Evolutionary conservation across 139 green algal species (phyloP).

Genomic region (Edaphochlamys debaryana): DNA sequence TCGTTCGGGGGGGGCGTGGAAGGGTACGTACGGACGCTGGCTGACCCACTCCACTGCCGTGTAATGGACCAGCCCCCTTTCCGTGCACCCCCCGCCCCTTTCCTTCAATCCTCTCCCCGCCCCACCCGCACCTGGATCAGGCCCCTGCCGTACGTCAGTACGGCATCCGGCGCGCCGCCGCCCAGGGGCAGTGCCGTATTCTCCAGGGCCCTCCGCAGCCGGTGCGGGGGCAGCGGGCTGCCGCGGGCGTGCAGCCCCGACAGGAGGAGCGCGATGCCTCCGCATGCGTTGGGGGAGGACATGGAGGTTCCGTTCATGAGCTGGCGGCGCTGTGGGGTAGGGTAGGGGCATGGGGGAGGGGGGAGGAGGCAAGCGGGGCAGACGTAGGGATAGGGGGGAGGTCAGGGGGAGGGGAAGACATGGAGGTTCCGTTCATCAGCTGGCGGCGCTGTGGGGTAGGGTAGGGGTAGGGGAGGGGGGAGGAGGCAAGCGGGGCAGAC

Average conservation of each 20-base stretch:
- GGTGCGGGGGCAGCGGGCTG: background rate
- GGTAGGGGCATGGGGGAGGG: background rate
- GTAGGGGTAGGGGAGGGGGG: no score
- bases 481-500: no score
- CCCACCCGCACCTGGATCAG: constrained; percentile 80
- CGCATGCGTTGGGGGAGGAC: constrained; percentile 80
- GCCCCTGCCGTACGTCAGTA: constrained; percentile 86
- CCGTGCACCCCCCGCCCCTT: background rate
- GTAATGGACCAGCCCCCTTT: no score
- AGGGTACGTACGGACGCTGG: no score
- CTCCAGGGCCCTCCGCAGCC: constrained; percentile 75
- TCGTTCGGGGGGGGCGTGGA: no score
- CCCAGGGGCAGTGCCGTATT: constrained; percentile 72
- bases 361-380: no score
- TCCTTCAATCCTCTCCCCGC: background rate
- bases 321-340: constrained; percentile 66
- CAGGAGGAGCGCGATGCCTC: constrained; percentile 86
- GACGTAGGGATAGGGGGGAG: no score
- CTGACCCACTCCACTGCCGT: no score
- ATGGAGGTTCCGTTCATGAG: constrained; percentile 94
- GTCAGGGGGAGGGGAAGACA: no score
- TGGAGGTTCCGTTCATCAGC: no score
- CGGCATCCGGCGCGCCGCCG: constrained; percentile 49
- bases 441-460: no score
- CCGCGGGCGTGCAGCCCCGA: constrained; percentile 56